Evolutionary conservation across 2,329 filamentous ascomycete genomes (phyloP).

Genomic region (Alternaria viburni): DNA sequence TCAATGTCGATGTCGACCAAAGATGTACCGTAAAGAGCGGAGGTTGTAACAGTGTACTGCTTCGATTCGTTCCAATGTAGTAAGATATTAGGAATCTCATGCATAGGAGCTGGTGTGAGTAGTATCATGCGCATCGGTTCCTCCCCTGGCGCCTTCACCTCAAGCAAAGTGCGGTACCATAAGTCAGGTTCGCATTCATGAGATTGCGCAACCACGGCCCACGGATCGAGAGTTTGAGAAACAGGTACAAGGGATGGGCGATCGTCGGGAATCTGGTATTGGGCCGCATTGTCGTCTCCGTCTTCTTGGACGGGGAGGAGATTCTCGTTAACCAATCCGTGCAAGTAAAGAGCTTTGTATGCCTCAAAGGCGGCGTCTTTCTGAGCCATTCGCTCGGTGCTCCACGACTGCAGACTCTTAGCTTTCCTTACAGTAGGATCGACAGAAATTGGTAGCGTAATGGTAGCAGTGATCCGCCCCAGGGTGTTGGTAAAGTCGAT

Average conservation of each 20-base stretch:
- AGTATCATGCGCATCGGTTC: conserved; percentile 29
- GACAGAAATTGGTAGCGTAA: conserved; percentile 74
- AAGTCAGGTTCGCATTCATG: conserved; percentile 15
- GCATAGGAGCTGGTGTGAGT: conserved; percentile 27
- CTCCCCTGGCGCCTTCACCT: conserved; percentile 16
- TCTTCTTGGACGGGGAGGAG: conserved; percentile 67
- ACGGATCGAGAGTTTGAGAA: conserved; percentile 38
- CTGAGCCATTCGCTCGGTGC: conserved; percentile 71
- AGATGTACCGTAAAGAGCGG: conserved; percentile 8
- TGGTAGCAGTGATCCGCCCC: conserved; percentile 59
- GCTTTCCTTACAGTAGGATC: conserved; percentile 65
- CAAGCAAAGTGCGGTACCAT: conserved; percentile 30
- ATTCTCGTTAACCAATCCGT: conserved; percentile 76
- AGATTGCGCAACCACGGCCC: conserved; percentile 25
- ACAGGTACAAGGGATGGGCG: conserved; percentile 36
- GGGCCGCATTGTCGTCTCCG: conserved; percentile 17
- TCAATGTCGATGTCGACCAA: conserved; percentile 24
- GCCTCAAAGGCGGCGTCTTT: conserved; percentile 86
- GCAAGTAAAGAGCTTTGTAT: conserved; percentile 72
- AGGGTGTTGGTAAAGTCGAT: conserved; percentile 63
- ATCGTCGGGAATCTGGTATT: conserved; percentile 34
- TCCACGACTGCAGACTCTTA: conserved; percentile 65
- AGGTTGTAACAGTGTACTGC: conserved; percentile 25
- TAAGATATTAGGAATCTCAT: conserved; percentile 21
- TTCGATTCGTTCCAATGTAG: conserved; percentile 43